phyloP scores from a whole-genome alignment of 2,329 filamentous ascomycete genomes.

The Claviceps humidiphila region DNA sequence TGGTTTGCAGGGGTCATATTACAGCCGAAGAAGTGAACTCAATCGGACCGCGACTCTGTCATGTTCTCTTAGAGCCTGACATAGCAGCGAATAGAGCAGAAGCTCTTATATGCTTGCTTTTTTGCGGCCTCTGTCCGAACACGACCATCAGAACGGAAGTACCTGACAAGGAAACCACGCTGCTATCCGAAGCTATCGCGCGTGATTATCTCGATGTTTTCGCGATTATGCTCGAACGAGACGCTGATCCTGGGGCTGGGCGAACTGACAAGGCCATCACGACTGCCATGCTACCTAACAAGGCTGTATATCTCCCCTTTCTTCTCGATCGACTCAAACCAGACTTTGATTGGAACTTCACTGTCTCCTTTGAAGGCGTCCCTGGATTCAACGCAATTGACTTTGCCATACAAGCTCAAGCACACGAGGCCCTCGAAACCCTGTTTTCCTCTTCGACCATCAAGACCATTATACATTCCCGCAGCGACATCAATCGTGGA shows the following conservation, averaged over 20 bases:
- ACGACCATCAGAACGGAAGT: not conserved
- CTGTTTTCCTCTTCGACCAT: not conserved
- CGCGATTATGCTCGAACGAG: not conserved
- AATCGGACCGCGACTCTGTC: not conserved
- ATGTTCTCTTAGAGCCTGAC: not conserved
- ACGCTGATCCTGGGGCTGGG: not conserved
- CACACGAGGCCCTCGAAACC: not conserved
- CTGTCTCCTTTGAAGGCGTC: not conserved
- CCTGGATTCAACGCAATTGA: not conserved
- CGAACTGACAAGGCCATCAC: not conserved
- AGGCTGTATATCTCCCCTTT: not conserved
- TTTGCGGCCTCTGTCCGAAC: not conserved
- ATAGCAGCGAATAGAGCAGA: not conserved
- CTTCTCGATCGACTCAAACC: not conserved
- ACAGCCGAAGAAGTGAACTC: not conserved
- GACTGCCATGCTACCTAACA: not conserved
- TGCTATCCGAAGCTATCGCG: not conserved
- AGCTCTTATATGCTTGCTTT: not conserved
- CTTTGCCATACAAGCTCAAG: not conserved
- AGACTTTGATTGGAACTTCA: not conserved
- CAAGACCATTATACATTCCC: not conserved
- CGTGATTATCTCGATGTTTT: not conserved
- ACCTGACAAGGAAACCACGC: not conserved
- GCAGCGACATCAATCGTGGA: conserved; percentile 1
- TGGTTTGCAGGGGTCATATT: not conserved